Evolutionary conservation across 116 monocot species (phyloP), one percentile per base, ranked within the genome.

Genomic region (Dioscorea cayenensis): DNA sequence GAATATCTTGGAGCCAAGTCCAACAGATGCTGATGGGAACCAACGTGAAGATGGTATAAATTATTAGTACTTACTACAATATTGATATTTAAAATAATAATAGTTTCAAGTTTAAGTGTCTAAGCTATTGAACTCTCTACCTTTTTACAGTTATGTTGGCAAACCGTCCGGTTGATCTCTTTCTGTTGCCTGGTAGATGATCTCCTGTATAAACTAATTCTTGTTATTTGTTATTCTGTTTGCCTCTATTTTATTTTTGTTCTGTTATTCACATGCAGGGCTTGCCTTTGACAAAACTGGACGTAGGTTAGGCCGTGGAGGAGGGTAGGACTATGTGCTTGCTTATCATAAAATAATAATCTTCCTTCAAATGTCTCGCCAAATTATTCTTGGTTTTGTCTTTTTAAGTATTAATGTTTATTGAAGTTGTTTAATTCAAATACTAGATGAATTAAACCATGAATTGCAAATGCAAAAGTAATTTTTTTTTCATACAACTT

Each of bases 1-100:
- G 96, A 88, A 96, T 71, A 96, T 96, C 72, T 79, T 96, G 75
- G 96, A 96, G 71, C 96, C 96, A 74, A 86, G 92, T 60, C 86
- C 84, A 48, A 22, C 73, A 14, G 86, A 88, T 83, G 77, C 71
- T 71, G 70, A 77, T 72, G 87, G 90, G 14, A 88, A 76, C 81
- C 84, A 65, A 58, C 92, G 90, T 69, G 92, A 96, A 81, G 96
- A 96, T 84, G 92, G 96, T 92, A 84, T 18, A 14, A 14, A 25
- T 71, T 25, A 43, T 55, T 17, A 22, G 1, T 1, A 8, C 51
- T 21, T 70, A 28, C 25, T 28, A n/a, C 0, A 36, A 8, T 36
- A 9, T 28, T 59, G 60, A 21, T 7, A 22, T 68, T 63, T 9
- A 32, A 4, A 32, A 4, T 25, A 38, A 12, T 43, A 43, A 43